Evolutionary conservation across 78 protist species (phyloP).

Genomic region (slime mould (Dictyostelium discoideum)): dicty_2.7 NC_007090.3:4526501-4527000

Average conservation of each 20-base stretch:
- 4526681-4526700: neutral
- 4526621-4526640: constrained; percentile 43
- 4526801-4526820: constrained; percentile 16
- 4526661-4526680: neutral
- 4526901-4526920: neutral
- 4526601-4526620: constrained; percentile 25
- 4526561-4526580: neutral
- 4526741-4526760: constrained; percentile 61
- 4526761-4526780: constrained; percentile 34
- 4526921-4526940: no score
- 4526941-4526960: no score
- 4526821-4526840: constrained; percentile 48
- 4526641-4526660: neutral
- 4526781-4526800: constrained; percentile 14
- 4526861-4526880: neutral
- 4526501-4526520: neutral
- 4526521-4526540: neutral
- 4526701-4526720: neutral
- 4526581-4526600: constrained; percentile 43
- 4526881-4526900: neutral
- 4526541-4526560: neutral
- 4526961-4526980: neutral
- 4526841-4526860: constrained; percentile 48
- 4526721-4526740: constrained; percentile 46
- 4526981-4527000: constrained; percentile 3